A percentile compares a stretch with the other conserved stretches of the same genome.
Evolutionary conservation across 345 rosid species (phyloP).

Genomic region (Salix purpurea): DNA sequence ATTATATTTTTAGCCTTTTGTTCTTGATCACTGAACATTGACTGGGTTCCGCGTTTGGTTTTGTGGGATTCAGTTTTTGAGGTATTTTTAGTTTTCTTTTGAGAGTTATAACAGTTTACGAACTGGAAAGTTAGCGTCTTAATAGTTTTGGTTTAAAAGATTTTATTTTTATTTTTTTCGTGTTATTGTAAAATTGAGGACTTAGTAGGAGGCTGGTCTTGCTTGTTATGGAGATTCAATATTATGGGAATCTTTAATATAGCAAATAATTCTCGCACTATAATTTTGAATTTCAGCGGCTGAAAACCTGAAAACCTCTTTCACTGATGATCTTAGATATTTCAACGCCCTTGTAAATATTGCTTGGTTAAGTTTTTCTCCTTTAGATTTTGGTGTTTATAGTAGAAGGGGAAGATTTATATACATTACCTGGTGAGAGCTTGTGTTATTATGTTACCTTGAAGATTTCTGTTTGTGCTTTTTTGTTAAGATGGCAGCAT

Average conservation of each 20-base stretch:
- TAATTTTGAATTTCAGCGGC: background rate
- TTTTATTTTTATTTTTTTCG: background rate
- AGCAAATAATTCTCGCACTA: background rate
- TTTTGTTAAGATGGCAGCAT: background rate
- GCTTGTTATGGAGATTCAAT: background rate
- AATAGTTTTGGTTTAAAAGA: background rate
- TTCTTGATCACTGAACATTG: background rate
- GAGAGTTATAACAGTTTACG: background rate
- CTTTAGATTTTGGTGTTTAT: background rate
- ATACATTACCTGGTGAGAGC: background rate
- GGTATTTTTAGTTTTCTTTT: background rate
- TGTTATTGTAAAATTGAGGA: background rate
- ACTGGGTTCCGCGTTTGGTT: background rate
- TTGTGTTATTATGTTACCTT: background rate
- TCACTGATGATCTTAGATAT: background rate
- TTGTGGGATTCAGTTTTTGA: background rate
- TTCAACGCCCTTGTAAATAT: background rate
- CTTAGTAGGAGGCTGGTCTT: background rate
- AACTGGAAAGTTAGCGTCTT: background rate
- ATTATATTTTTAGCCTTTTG: background rate
- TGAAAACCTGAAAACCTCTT: background rate
- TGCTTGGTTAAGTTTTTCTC: background rate
- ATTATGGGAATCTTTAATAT: background rate
- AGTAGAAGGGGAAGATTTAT: background rate
- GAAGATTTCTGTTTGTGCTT: background rate